phyloP scores from a whole-genome alignment of 306 rosid species.

The Casuarina equisetifolia region DNA sequence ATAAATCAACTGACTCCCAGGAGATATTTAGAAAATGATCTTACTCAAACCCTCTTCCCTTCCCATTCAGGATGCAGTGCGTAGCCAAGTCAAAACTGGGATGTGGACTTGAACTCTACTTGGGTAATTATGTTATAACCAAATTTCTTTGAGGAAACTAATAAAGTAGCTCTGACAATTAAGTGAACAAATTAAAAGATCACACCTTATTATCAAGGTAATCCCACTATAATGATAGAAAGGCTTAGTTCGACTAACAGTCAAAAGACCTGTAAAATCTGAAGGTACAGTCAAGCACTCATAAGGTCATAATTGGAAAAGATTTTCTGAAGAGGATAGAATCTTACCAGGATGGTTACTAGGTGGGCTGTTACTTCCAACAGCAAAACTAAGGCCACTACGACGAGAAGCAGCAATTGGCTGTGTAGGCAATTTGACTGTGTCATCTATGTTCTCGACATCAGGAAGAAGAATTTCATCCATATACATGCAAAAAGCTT shows the following conservation, averaged over 20 bases:
- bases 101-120: not conserved
- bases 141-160: not conserved
- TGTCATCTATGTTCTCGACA: conserved; percentile 36
- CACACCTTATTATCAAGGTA: not conserved
- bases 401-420: conserved; percentile 40
- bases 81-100: not conserved
- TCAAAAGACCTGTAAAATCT: too few species aligned
- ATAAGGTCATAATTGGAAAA: not conserved
- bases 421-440: conserved; percentile 35
- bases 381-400: conserved; percentile 85
- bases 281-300: not conserved
- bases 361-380: conserved; percentile 48
- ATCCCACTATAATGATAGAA: not conserved
- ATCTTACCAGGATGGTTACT: conserved; percentile 46
- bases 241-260: not conserved
- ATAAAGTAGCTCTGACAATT: not conserved
- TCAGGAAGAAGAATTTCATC: conserved; percentile 74
- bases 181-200: not conserved
- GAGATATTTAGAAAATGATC: too few species aligned
- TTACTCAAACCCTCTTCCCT: too few species aligned
- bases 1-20: too few species aligned
- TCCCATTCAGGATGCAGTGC: too few species aligned
- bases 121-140: not conserved
- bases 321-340: not conserved
- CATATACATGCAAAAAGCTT: conserved; percentile 56